Conservation (phyloP, 2,329 filamentous ascomycete genomes). For the Diaporthe caulivora region DNA sequence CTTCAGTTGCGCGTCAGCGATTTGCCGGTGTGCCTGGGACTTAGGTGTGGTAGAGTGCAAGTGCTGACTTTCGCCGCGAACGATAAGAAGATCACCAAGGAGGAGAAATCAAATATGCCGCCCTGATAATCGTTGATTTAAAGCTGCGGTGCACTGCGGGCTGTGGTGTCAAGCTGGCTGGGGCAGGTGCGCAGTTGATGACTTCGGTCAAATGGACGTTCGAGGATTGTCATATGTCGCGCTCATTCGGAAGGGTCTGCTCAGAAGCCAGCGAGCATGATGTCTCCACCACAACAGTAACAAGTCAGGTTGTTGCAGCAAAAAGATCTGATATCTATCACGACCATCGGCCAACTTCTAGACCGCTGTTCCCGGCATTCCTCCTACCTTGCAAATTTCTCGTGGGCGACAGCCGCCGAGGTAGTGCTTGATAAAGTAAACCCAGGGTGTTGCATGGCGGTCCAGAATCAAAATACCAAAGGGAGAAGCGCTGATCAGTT, state of each 20-base stretch:
- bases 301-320: neutral
- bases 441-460: neutral
- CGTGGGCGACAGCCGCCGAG: neutral
- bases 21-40: neutral
- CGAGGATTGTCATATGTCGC: slow-evolving; percentile 6
- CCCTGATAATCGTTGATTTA: neutral
- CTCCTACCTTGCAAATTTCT: neutral
- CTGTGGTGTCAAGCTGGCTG: neutral
- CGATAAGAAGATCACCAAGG: too few species aligned
- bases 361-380: neutral
- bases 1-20: neutral
- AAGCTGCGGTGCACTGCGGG: neutral
- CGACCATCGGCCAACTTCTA: neutral
- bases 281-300: neutral
- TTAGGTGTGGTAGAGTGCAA: too few species aligned
- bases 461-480: neutral
- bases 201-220: neutral
- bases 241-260: neutral
- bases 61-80: neutral
- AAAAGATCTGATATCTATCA: neutral
- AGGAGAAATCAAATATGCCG: neutral
- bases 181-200: neutral
- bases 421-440: neutral
- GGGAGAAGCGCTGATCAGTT: neutral
- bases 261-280: neutral